Evolutionary conservation across 306 rosid species (phyloP).

Genomic region (Mimosa pudica): DNA sequence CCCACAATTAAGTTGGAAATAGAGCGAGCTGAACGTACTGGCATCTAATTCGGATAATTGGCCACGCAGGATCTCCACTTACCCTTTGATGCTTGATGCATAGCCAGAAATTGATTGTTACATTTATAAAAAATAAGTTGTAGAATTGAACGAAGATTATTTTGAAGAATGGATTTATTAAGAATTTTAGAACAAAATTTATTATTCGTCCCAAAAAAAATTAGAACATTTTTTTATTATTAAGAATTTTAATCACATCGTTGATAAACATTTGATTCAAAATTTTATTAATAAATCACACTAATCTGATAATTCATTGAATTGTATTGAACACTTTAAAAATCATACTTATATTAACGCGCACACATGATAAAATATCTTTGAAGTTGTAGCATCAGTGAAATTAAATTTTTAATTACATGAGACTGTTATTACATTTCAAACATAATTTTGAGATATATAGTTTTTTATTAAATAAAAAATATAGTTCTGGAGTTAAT

Average conservation of each 20-base stretch:
- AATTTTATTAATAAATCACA: not conserved
- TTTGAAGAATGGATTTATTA: not conserved
- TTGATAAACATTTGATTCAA: not conserved
- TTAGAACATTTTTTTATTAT: not conserved
- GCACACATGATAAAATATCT: not conserved
- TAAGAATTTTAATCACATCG: not conserved
- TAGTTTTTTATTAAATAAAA: not conserved
- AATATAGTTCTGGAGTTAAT: not conserved
- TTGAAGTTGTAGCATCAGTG: not conserved
- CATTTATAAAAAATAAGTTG: not conserved
- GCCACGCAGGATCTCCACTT: conserved; percentile 3
- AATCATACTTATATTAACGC: not conserved
- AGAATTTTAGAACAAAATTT: not conserved
- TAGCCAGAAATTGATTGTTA: not conserved
- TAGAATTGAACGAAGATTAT: not conserved
- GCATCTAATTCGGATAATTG: conserved; percentile 20
- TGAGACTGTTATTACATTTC: not conserved
- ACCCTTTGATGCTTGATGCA: not conserved
- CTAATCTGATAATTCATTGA: not conserved
- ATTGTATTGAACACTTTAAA: not conserved
- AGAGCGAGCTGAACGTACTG: not conserved
- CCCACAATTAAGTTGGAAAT: not conserved
- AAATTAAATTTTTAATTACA: not conserved
- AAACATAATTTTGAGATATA: not conserved
- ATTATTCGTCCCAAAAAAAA: too few species aligned